These are phyloP conservation scores for Coffea canephora DNA, from an alignment of 257 asterid species.

Conservation along the genomic window DNA sequence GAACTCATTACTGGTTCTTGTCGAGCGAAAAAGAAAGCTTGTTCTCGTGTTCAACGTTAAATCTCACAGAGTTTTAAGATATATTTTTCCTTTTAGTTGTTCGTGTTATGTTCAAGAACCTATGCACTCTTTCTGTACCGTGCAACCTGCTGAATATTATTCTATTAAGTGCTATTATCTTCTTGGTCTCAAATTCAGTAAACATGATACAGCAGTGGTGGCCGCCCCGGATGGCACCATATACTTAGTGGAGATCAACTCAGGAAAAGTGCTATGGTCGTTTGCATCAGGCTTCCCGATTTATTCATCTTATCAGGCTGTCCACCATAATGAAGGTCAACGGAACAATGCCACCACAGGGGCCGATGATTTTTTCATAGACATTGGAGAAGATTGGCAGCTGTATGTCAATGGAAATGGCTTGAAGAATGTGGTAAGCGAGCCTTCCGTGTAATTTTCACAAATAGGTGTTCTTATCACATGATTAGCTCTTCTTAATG, in stretches of 20 bases:
- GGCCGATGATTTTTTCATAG: slow-evolving; percentile 58
- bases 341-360: slow-evolving; percentile 44
- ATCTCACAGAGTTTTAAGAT: background rate
- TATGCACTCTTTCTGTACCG: background rate
- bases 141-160: slow-evolving; percentile 14
- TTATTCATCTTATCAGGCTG: slow-evolving; percentile 64
- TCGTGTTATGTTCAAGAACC: background rate
- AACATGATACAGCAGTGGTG: slow-evolving; percentile 60
- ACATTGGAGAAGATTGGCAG: slow-evolving; percentile 84
- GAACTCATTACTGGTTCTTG: background rate
- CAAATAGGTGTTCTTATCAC: too few species aligned
- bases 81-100: background rate
- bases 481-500: background rate
- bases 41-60: background rate
- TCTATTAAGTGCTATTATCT: slow-evolving; percentile 14
- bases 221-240: slow-evolving; percentile 88
- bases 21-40: background rate
- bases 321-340: slow-evolving; percentile 50
- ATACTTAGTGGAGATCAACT: slow-evolving; percentile 50
- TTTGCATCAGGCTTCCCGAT: slow-evolving; percentile 80
- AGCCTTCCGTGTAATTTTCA: background rate
- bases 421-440: slow-evolving; percentile 51
- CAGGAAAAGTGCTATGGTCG: slow-evolving; percentile 64
- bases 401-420: slow-evolving; percentile 62
- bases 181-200: slow-evolving; percentile 37